Conservation (phyloP, 2,329 filamentous ascomycete species). For the Penicillium sp. region DNA sequence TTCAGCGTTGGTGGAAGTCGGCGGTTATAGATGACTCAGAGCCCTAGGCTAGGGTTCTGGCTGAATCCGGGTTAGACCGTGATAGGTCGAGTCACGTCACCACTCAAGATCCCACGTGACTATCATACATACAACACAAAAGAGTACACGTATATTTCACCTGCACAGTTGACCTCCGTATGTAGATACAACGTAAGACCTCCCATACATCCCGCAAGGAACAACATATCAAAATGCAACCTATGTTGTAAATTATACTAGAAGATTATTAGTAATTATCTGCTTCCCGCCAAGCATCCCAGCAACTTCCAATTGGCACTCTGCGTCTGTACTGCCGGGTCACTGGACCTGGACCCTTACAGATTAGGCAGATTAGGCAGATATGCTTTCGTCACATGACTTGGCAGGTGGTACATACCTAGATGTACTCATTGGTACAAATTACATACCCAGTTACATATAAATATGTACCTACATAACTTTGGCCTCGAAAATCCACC, state of each 20-base stretch:
- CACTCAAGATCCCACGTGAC: constrained; percentile 17
- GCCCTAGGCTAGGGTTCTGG: constrained; percentile 26
- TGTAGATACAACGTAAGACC: neutral
- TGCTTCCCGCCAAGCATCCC: neutral
- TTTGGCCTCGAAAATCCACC: neutral
- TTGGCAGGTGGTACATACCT: neutral
- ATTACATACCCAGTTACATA: too few species aligned
- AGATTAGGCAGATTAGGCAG: constrained; percentile 23
- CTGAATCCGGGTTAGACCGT: constrained; percentile 21
- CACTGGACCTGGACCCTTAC: constrained; percentile 17
- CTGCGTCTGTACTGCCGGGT: neutral
- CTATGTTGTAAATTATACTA: too few species aligned
- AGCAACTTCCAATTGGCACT: neutral
- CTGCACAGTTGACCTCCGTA: neutral
- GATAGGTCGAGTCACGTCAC: constrained; percentile 20
- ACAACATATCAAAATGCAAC: too few species aligned
- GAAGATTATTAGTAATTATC: too few species aligned
- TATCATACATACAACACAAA: neutral
- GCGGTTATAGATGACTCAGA: constrained; percentile 10
- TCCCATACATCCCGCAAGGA: neutral
- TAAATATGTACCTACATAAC: neutral
- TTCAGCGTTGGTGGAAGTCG: neutral
- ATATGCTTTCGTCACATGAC: constrained; percentile 1
- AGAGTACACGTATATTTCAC: neutral
- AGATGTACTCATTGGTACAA: too few species aligned